Conservation (phyloP, 805 yeast species). For the Candida namnaoensis region DNA sequence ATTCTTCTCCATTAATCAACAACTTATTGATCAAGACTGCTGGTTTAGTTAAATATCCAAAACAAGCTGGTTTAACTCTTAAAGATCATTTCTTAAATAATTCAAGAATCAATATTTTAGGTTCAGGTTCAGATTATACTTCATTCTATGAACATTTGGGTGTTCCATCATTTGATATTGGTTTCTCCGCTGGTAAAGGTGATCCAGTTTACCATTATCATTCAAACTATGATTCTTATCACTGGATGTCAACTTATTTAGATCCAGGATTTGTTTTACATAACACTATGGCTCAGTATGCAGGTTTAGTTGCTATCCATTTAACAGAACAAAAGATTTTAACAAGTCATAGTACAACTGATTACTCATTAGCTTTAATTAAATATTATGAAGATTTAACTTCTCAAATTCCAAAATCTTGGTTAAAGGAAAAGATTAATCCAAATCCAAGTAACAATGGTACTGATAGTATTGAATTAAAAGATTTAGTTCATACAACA, state of each 20-base stretch:
- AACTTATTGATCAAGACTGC: conserved; percentile 35
- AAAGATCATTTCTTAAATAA: conserved; percentile 19
- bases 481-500: conserved; percentile 20
- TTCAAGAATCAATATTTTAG: conserved; percentile 36
- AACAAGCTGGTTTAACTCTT: conserved; percentile 8
- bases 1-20: conserved; percentile 53
- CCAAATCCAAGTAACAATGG: not conserved
- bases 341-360: conserved; percentile 22
- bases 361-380: conserved; percentile 31
- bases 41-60: conserved; percentile 38
- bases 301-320: conserved; percentile 41
- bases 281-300: conserved; percentile 41
- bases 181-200: conserved; percentile 32
- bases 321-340: conserved; percentile 41
- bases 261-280: conserved; percentile 59
- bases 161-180: conserved; percentile 52
- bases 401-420: conserved; percentile 26
- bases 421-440: conserved; percentile 20
- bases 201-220: conserved; percentile 70
- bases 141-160: conserved; percentile 53
- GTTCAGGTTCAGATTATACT: conserved; percentile 68
- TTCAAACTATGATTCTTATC: conserved; percentile 62
- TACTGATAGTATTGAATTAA: conserved; percentile 10
- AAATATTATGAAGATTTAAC: conserved; percentile 28
- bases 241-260: conserved; percentile 59